Evolutionary conservation across 495 filamentous ascomycete species (phyloP), one percentile per base, ranked within the genome.

Genomic region (Annulohypoxylon maeteangense): DNA sequence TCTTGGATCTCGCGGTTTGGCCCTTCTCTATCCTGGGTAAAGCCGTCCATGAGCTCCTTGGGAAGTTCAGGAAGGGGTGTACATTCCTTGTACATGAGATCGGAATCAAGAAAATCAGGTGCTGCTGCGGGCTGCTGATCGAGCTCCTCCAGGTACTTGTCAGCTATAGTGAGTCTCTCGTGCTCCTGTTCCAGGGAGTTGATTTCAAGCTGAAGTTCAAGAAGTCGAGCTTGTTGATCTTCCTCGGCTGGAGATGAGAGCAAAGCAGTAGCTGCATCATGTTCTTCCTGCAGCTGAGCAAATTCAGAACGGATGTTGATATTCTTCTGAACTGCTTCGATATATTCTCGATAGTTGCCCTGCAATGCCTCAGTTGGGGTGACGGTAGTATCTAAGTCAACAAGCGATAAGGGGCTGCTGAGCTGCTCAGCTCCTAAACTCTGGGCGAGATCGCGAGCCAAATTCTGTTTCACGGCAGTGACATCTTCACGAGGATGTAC

Each of bases 251-350:
- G 62, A 20, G 74, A 40, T 1, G 65, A 36, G 42, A 65, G 58
- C 34, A 64, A 50, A 40, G 63, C 4, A 25, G 8, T 44, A 36
- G 74, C 70, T 8, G 47, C 57, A 23, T 75, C 60, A 67, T 76
- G 76, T 38, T 78, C 75, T 14, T 59, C 65, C 29, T 77, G 79
- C 7, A 81, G 71, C 18, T 65, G 72, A 6, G 79, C 70, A 53
- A 86, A 83, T 40, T 86, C 84, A 14, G 82, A 80, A 38, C 82
- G 80, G 12, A 88, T 87, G 42, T 82, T 81, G 36, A 88, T 75
- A 67, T 90, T 89, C 40, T 83, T 87, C 61, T 81, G 80, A n/a
- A 90, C 75, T 3, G 88, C 88, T 42, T 88, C 79, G 45, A 90
- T 74, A 59, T 90, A 91, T 63, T 87, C 81, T 63, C 76, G 75